Base-by-base conservation (phyloP, 768 basidiomycete genomes). In the Phallus indusiatus region DNA sequence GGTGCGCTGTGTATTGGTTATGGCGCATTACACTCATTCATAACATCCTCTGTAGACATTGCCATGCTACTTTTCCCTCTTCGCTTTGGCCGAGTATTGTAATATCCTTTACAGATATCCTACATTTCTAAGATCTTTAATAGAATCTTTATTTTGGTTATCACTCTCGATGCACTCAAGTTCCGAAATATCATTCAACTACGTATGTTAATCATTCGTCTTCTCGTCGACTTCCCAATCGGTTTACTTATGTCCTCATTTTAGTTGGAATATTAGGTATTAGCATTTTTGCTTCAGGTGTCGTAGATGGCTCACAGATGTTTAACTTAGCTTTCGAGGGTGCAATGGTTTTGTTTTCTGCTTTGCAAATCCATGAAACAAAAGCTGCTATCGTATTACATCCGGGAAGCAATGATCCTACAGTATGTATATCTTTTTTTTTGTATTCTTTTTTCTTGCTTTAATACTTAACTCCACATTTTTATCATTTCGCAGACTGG, bases 61-160 rank as follows among this genome's bases (percentile, higher is more conserved):
- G 55, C 85, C 89, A 62, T 91, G 90, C 70, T 93, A 91, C 69
- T 81, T 93, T 5, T 88, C 88, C 2, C 75, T 93, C 7, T 93
- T 91, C 69, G 83, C 84, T 22, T 75, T 93, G 10, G 90, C 87
- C 59, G 89, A 88, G 90, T 90, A 68, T 42, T 12, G 9, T 42
- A 54, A 81, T 71, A 37, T 42, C 54, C 16, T 52, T 51, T 47
- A 34, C 49, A 14, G 49, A 33, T 17, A 52, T 20, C 21, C 17
- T 10, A 14, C 18, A 47, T 33, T 35, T 35, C 53, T 64, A 17
- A 54, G 64, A 12, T 60, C 17, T 47, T 12, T 33, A 35, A 17
- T 60, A 92, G 90, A 69, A 59, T 90, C 1, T 93, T 93, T 62
- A 88, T 91, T 65, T 71, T 90, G 6, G 72, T 84, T 58, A 86